Base-by-base conservation (phyloP, 2,329 filamentous ascomycete genomes). In the Cercospora sesami region DNA sequence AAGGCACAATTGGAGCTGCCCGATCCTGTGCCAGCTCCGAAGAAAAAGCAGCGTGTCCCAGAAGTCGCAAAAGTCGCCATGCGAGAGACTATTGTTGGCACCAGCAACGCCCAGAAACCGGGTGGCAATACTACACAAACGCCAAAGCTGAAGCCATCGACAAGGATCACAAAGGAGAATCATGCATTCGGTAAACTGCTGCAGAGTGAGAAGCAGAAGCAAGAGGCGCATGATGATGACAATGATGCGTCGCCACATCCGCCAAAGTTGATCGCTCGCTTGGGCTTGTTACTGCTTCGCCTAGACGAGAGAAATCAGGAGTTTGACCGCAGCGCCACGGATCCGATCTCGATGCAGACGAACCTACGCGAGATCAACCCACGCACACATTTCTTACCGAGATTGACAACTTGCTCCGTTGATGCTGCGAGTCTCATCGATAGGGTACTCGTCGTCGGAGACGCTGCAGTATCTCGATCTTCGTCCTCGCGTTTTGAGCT, bases 251-350 rank as follows among this genome's bases (percentile, higher is more conserved):
- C 51, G 4, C 55, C 64, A 18, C 42, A 36, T 23, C 14, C 12
- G 14, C 39, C 51, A 4, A 73, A 68, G 60, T 58, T 71, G 30
- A 39, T 69, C 16, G 67, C 63, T 39, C 66, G 67, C 12, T 21
- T 71, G 12, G 71, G 71, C 16, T 58, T 65, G 10, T 45, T 72
- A 9, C 55, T 71, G n/a, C 57, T 69, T 26, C 62, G 64, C 1
- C 57, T 59, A 10, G 51, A 60, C 31, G 65, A 68, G 21, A 60
- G 60, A 16, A 45, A 42, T 42, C 42, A 65, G 51, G 63, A 63
- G 2, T 28, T 68, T 18, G 59, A 36, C 8, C 33, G 60, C 28
- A 55, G 42, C 23, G 59, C 59, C 45, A 31, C 36, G 26, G 53
- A 62, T 59, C 66, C 69, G 1, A 42, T 55, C 12, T 58, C 48